A percentile compares a stretch with the other conserved stretches of the same genome.
phyloP scores from a whole-genome alignment of 1,284 basidiomycete genomes.

The Boletus austroedulis region DNA sequence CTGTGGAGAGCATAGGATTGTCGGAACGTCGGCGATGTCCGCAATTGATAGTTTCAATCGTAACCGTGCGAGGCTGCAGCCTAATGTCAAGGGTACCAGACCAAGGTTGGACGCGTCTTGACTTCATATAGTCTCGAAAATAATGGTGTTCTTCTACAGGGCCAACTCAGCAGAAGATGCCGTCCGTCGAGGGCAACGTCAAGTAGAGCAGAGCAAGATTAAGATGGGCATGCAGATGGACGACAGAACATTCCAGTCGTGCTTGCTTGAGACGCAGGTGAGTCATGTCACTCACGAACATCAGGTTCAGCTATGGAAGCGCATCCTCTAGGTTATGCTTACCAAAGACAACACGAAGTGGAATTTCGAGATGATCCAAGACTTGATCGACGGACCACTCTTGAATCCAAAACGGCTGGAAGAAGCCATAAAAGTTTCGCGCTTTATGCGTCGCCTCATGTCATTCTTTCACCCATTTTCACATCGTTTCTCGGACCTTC shows the following conservation, averaged over 20 bases:
- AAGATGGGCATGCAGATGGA: constrained; percentile 92
- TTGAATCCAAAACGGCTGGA: constrained; percentile 92
- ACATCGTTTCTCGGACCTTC: constrained; percentile 83
- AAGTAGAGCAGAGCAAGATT: constrained; percentile 87
- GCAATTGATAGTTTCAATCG: constrained; percentile 92
- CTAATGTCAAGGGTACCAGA: constrained; percentile 52
- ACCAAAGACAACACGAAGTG: constrained; percentile 91
- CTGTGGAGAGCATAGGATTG: constrained; percentile 69
- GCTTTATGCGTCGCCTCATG: constrained; percentile 85
- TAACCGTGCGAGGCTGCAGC: constrained; percentile 68
- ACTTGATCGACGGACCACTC: constrained; percentile 90
- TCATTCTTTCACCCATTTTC: constrained; percentile 89
- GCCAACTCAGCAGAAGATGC: constrained; percentile 87
- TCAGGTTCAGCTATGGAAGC: constrained; percentile 2
- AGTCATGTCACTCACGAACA: constrained; percentile 13
- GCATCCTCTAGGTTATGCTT: constrained; percentile 64
- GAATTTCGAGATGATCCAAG: constrained; percentile 87
- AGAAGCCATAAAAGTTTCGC: constrained; percentile 88
- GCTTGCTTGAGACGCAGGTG: constrained; percentile 82
- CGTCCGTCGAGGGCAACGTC: constrained; percentile 82
- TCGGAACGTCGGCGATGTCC: constrained; percentile 82
- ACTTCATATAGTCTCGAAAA: background rate
- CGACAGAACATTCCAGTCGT: constrained; percentile 82
- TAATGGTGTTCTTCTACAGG: constrained; percentile 39
- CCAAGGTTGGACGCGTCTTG: constrained; percentile 46